Base-by-base conservation (phyloP, 352 stramenopile species). In the Phytophthora palmivora region DNA sequence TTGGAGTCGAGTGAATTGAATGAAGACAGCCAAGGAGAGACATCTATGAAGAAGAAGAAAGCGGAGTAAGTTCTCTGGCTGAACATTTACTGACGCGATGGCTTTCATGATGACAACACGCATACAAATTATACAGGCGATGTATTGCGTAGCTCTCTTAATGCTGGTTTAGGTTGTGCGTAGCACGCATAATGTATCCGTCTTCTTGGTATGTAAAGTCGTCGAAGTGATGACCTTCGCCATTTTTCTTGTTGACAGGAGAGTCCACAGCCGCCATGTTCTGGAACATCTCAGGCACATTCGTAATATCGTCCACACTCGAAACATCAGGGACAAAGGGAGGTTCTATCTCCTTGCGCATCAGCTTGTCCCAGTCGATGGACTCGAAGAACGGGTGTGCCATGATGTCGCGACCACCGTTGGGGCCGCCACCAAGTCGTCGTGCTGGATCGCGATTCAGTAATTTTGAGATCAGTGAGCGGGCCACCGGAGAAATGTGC, bases 371-470 rank as follows among this genome's bases (percentile, higher is more conserved):
- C 88, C 88, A 96, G 55, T 96, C 87, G 42, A 96, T 95, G 0
- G 72, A 16, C 58, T 92, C 83, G 58, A 86, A 96, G 49, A 96
- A 96, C 42, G 84, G 83, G 46, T 96, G 87, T 14, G 84, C 85
- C 88, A 96, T 96, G 45, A 96, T 96, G 45, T 96, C 87, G 11
- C 79, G 78, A 0, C 88, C 88, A n/a, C 88, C 88, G 28, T 91
- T 92, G 6, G 86, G 82, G 0, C 88, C 88, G 1, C 84, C 82
- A n/a, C 97, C 97, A 18, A 99, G 84, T 43, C 97, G 86, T 51
- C 88, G 88, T 26, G 83, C 78, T 22, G 96, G 93, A 56, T 99
- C 90, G 57, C 98, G 98, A 48, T 97, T 95, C 33, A 99, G 71
- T 46, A 99, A 65, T 68, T 92, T 94, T 6, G 84, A 89, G 64